Base-by-base conservation (phyloP, 805 yeast species). In the Limtongia smithiae region DNA sequence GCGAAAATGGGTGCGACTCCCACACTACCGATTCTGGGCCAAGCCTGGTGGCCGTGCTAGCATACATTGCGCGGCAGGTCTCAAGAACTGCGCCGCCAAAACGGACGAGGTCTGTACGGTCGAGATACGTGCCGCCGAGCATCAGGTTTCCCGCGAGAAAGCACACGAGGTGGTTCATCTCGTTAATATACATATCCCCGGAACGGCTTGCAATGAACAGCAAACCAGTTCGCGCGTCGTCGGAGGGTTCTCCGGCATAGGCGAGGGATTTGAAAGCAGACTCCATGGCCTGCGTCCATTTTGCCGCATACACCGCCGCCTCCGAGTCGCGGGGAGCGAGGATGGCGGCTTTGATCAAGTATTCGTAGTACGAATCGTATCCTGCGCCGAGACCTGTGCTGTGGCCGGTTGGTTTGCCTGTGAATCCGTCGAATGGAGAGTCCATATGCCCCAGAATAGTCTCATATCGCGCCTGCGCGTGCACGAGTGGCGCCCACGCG, bases 91-190 rank as follows among this genome's bases (percentile, higher is more conserved):
- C 51, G n/a, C 48, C 42, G 4, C 58, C 58, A 33, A 52, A 45
- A 2, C 25, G 31, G 14, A 44, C 21, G 17, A 52, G 40, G 15
- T 51, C 57, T 12, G 30, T 17, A 15, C 55, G 49, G 17, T 22
- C 48, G 5, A 57, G 47, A 9, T 27, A 39, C 21, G 36, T 38
- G 17, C 59, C 59, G 15, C 59, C 59, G 11, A 55, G 44, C 3
- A 54, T 33, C n/a, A 55, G 44, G 25, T 54, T 50, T 11, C 58
- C 59, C 4, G 51, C 50, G 15, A 43, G 14, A 27, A 31, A 55
- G 44, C 60, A 56, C 2, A 57, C 36, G 2, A 55, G 44, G 37
- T 56, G 60, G n/a, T 49, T 54, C 60, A 55, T 56, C 25, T 51
- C 57, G 33, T 50, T 55, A 34, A 46, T 36, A 21, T 47, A 50